A percentile compares a stretch with the other conserved stretches of the same genome.
Evolutionary conservation across 768 basidiomycete species (phyloP).

Genomic region (Chiua virens): DNA sequence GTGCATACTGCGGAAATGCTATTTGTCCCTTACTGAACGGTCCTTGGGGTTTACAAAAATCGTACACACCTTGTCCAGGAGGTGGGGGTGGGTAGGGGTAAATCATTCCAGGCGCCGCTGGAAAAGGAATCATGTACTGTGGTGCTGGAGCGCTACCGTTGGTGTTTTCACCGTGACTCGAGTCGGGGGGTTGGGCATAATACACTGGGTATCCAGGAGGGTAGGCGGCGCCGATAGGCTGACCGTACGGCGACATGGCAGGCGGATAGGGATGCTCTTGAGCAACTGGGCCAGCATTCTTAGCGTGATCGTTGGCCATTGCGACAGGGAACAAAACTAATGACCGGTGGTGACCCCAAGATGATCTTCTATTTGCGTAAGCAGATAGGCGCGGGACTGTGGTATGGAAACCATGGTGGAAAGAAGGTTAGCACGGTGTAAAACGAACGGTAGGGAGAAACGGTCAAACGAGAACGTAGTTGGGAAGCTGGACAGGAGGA

Average conservation of each 20-base stretch:
- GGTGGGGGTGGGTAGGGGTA: conserved; percentile 43
- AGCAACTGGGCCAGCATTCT: conserved; percentile 36
- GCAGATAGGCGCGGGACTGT: conserved; percentile 28
- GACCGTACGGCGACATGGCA: conserved; percentile 28
- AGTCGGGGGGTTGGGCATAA: conserved; percentile 30
- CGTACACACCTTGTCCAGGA: conserved; percentile 35
- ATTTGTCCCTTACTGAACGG: conserved; percentile 17
- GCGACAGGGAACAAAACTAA: conserved; percentile 22
- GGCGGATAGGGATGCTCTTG: conserved; percentile 33
- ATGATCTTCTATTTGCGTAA: conserved; percentile 32
- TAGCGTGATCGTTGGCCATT: conserved; percentile 34
- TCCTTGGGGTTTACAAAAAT: conserved; percentile 1
- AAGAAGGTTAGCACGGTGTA: conserved; percentile 6
- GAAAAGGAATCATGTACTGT: conserved; percentile 39
- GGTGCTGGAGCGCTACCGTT: conserved; percentile 27
- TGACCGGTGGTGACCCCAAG: conserved; percentile 24
- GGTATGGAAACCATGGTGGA: conserved; percentile 19
- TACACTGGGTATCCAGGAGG: conserved; percentile 35
- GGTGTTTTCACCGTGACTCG: conserved; percentile 34
- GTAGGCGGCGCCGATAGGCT: conserved; percentile 27
- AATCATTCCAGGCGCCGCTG: conserved; percentile 43
- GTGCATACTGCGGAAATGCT: conserved; percentile 34
- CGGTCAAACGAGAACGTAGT: conserved; percentile 1
- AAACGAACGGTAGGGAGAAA: neutral
- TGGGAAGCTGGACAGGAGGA: neutral